Percentiles rank a stretch among this genome's conserved stretches.
These are phyloP conservation scores for Termitomyces sp. DNA, from an alignment of 768 basidiomycete species.

Conservation along the genomic window DNA sequence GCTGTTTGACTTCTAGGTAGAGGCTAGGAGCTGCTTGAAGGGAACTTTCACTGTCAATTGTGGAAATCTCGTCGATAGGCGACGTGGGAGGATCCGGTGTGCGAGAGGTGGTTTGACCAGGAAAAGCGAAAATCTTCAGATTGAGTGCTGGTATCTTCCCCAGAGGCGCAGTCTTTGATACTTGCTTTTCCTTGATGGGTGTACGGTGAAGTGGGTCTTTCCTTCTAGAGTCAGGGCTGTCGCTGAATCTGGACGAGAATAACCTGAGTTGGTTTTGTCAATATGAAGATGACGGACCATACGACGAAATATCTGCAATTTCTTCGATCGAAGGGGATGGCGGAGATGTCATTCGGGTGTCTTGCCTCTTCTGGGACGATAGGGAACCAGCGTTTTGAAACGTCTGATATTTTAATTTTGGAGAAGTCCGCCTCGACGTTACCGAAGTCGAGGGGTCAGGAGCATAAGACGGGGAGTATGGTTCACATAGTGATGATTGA, in stretches of 20 bases:
- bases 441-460: slow-evolving; percentile 2
- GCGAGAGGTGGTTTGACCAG: background rate
- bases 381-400: background rate
- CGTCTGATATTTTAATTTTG: slow-evolving; percentile 7
- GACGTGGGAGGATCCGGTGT: slow-evolving; percentile 24
- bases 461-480: slow-evolving; percentile 2
- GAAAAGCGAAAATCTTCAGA: slow-evolving; percentile 7
- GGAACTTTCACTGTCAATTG: slow-evolving; percentile 3
- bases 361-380: background rate
- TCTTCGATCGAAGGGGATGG: slow-evolving; percentile 16
- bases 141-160: slow-evolving; percentile 15
- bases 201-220: background rate
- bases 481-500: background rate
- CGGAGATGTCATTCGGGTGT: background rate
- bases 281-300: background rate
- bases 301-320: slow-evolving; percentile 23
- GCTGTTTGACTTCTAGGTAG: slow-evolving; percentile 31
- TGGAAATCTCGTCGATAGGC: slow-evolving; percentile 29
- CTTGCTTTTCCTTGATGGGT: background rate
- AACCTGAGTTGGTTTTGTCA: background rate
- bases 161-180: slow-evolving; percentile 1
- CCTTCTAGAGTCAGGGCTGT: slow-evolving; percentile 1
- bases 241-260: slow-evolving; percentile 13
- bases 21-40: slow-evolving; percentile 26
- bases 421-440: background rate